Conservation (phyloP, 768 basidiomycete species). For the Kwoniella dejecticola region DNA sequence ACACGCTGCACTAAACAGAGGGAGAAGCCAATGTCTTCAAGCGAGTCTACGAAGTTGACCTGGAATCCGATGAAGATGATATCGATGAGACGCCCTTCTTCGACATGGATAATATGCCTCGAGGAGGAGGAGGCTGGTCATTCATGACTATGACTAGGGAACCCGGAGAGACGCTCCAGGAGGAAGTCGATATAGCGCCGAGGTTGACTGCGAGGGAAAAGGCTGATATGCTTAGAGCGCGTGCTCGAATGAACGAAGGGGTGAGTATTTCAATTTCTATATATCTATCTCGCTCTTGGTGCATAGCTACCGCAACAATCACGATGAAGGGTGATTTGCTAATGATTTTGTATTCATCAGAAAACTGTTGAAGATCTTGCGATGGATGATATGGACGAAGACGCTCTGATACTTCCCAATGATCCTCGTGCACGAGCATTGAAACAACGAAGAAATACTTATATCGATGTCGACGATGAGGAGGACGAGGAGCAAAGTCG, state of each 20-base stretch:
- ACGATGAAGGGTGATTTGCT: too few relatives aligned
- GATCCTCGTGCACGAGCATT: neutral
- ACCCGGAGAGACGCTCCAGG: neutral
- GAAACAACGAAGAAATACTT: constrained; percentile 5
- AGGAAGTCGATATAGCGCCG: neutral
- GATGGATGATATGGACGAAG: constrained; percentile 10
- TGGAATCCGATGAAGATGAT: constrained; percentile 29
- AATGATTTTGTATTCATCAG: too few relatives aligned
- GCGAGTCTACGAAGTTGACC: constrained; percentile 25
- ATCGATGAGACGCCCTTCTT: constrained; percentile 21
- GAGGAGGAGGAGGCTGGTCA: too few relatives aligned
- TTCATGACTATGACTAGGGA: neutral
- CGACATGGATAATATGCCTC: neutral
- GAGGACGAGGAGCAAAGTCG: constrained; percentile 2
- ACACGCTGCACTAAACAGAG: constrained; percentile 23
- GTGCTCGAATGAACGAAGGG: constrained; percentile 24
- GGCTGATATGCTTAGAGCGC: constrained; percentile 13
- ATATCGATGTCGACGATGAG: constrained; percentile 14
- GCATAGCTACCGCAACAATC: too few relatives aligned
- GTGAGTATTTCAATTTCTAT: constrained; percentile 10
- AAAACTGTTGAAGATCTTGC: neutral
- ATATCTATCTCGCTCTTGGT: too few relatives aligned
- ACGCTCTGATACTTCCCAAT: neutral
- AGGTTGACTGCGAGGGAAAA: constrained; percentile 11
- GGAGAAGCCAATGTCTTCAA: constrained; percentile 40